phyloP scores from a whole-genome alignment of 225 moss, liverwort and hornwort species.

The Marchantia polymorpha region DNA sequence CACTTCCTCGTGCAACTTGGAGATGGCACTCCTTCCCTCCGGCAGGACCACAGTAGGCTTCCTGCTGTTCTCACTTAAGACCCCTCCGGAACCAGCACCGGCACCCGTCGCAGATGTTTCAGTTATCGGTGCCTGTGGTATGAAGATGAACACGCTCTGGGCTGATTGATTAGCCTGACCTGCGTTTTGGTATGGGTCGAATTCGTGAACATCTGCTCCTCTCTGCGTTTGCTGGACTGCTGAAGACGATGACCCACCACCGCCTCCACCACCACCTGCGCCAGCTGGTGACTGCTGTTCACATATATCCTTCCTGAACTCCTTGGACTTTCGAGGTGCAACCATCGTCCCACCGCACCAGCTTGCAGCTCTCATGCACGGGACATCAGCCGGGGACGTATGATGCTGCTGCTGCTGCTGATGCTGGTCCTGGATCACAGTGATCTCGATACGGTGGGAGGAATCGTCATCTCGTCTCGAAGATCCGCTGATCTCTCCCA shows the following conservation, averaged over 20 bases:
- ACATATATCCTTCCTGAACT: not conserved
- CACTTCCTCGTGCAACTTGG: constrained; percentile 21
- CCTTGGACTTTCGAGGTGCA: constrained; percentile 7
- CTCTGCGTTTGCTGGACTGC: not conserved
- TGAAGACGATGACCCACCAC: not conserved
- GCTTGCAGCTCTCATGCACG: constrained; percentile 4
- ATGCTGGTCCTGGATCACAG: constrained; percentile 6
- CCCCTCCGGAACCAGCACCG: not conserved
- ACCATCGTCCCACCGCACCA: constrained; percentile 10
- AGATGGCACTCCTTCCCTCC: constrained; percentile 18
- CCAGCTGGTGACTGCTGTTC: too few relatives aligned
- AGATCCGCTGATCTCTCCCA: not conserved
- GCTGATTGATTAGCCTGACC: constrained; percentile 8
- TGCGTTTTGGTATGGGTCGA: constrained; percentile 2
- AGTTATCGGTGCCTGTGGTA: not conserved
- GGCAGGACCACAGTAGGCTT: not conserved
- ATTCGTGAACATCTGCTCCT: constrained; percentile 16
- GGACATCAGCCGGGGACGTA: not conserved
- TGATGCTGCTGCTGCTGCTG: constrained; percentile 6
- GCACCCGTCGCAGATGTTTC: not conserved
- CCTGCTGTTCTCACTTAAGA: not conserved
- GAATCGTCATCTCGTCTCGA: not conserved
- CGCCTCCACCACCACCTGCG: not conserved
- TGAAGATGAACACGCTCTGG: constrained; percentile 20
- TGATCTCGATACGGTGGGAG: constrained; percentile 8